Evolutionary conservation across 73 alveolate genomes (phyloP).

Genomic region (Paramecium sonneborni): DNA sequence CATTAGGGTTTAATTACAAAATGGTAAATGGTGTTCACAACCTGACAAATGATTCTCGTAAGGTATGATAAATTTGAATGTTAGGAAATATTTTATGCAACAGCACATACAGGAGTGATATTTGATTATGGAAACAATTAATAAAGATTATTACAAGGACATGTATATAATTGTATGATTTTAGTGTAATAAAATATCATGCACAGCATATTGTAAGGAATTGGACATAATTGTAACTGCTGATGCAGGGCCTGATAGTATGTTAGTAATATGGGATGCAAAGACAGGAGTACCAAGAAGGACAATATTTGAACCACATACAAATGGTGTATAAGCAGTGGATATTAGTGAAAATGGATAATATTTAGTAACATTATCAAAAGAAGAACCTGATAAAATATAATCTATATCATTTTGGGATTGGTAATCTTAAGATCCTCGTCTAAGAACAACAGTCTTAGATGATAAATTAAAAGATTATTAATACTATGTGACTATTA

Average conservation of each 20-base stretch:
- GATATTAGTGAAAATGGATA: constrained; percentile 72
- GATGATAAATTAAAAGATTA: constrained; percentile 48
- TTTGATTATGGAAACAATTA: constrained; percentile 91
- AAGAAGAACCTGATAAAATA: constrained; percentile 12
- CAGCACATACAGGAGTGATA: constrained; percentile 99
- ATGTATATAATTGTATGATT: constrained; percentile 41
- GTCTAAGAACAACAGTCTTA: neutral
- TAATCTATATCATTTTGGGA: constrained; percentile 70
- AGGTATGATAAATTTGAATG: constrained; percentile 59
- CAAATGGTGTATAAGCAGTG: constrained; percentile 93
- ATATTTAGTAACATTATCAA: constrained; percentile 65
- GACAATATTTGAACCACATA: constrained; percentile 95
- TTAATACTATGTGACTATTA: constrained; percentile 9
- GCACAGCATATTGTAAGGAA: constrained; percentile 91
- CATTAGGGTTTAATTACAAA: constrained; percentile 91
- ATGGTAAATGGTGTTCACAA: constrained; percentile 93
- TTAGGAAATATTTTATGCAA: constrained; percentile 94
- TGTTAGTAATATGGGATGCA: constrained; percentile 98
- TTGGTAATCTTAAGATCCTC: constrained; percentile 56
- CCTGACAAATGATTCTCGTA: constrained; percentile 85
- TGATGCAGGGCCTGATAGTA: constrained; percentile 95
- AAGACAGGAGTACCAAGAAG: constrained; percentile 91
- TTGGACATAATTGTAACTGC: constrained; percentile 97
- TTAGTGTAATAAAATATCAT: constrained; percentile 86
- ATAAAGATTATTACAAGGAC: constrained; percentile 95